Evolutionary conservation across 108 stramenopile genomes (phyloP), one percentile per base, ranked within the genome.

Genomic region (Nitzschia putrida): DNA sequence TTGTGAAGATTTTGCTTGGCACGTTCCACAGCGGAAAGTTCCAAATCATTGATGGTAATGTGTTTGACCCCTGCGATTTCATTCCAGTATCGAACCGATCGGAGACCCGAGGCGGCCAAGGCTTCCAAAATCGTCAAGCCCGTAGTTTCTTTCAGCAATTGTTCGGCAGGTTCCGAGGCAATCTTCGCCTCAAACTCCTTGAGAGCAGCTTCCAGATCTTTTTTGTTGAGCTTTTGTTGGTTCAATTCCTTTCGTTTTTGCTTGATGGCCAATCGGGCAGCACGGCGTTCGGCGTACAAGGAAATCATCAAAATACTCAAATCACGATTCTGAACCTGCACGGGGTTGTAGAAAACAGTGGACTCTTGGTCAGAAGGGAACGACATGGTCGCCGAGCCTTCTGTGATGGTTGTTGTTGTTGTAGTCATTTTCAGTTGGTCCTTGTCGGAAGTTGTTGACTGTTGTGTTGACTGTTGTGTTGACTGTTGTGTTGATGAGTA

Each of bases 321-420:
- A 75, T 99, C 98, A 8, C 98, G 86, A 80, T 99, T 99, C 64
- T 97, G 92, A 8, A 97, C 96, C 82, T 99, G 98, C 8, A 97
- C 98, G 21, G 94, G 95, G 70, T 99, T 99, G 91, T 99, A 99
- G 80, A 99, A 99, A 34, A 98, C 98, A 25, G 84, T 78, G 44
- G 80, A 76, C 76, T 86, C 91, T 68, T 85, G 69, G 70, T 76
- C 69, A 41, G 85, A 61, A 25, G 92, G 89, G 68, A 84, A 90
- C 22, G 65, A 66, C 92, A 93, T 93, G 0, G 60, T 74, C 24
- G 81, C 80, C 14, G 82, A 79, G 0, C 92, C 92, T 79, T 93
- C 92, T 24, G 45, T 58, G 23, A 91, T 91, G 42, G 71, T 67
- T 21, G 66, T 82, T 45, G 47, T 50, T 29, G 8, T 43, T 53